Evolutionary conservation across 306 rosid genomes (phyloP).

Genomic region (Dalbergia oliveri): DNA sequence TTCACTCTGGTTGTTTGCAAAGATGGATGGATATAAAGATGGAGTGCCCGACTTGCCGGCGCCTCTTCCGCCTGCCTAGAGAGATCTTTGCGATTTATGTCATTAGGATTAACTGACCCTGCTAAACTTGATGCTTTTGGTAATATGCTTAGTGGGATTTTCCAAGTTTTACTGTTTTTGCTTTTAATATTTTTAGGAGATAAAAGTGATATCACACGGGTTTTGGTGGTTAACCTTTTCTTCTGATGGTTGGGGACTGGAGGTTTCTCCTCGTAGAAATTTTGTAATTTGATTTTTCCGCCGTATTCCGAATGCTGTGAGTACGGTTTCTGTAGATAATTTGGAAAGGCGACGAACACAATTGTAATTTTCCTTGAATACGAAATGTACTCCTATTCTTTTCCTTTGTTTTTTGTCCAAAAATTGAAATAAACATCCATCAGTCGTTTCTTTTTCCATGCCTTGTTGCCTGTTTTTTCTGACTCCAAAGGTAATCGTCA

Average conservation of each 20-base stretch:
- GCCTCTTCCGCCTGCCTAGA: constrained; percentile 80
- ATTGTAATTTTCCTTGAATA: constrained; percentile 12
- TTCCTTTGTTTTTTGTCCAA: neutral
- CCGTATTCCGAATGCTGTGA: constrained; percentile 32
- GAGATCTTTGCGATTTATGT: constrained; percentile 42
- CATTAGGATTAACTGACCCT: constrained; percentile 66
- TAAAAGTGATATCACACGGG: constrained; percentile 26
- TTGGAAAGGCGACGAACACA: constrained; percentile 3
- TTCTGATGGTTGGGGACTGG: constrained; percentile 31
- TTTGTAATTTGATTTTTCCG: constrained; percentile 46
- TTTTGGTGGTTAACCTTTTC: constrained; percentile 25
- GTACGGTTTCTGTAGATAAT: constrained; percentile 48
- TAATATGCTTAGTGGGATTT: constrained; percentile 46
- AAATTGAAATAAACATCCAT: neutral
- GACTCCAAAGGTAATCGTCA: neutral
- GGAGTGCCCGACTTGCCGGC: constrained; percentile 99
- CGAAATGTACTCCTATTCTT: neutral
- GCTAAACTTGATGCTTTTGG: constrained; percentile 61
- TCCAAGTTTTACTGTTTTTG: constrained; percentile 28
- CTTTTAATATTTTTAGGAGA: constrained; percentile 8
- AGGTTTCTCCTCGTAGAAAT: constrained; percentile 40
- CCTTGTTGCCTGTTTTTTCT: neutral
- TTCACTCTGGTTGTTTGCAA: constrained; percentile 93
- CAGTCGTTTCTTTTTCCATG: neutral
- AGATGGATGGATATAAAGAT: constrained; percentile 99